Evolutionary conservation across 257 asterid species (phyloP), one percentile per base, ranked within the genome.

Genomic region (Ophiorrhiza pumila): DNA sequence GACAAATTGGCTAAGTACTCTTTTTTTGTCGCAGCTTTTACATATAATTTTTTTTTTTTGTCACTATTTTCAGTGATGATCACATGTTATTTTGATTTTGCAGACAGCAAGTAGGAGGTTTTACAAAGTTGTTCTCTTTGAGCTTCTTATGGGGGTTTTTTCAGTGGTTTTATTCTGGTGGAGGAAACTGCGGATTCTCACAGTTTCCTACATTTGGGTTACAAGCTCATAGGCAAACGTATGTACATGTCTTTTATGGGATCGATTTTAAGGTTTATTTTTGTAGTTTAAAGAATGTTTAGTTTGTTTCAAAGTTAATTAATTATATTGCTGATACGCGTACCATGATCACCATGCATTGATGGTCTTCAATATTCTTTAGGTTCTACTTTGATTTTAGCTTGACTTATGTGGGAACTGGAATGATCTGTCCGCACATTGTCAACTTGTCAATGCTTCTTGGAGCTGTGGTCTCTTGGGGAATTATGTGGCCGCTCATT

Each of bases 201-300:
- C 87, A 85, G 77, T 93, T 93, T n/a, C 98, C 98, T 22, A 93
- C 98, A 66, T 89, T 93, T 53, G 97, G 98, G 52, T 80, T 93
- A 57, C 79, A 83, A 72, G 98, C 97, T 53, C 73, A 83, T 76
- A 91, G 78, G 74, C 92, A 93, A 76, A 80, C 97, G 98, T 93
- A 90, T 0, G 83, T 71, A 25, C 76, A 23, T 65, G 22, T 42
- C 50, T n/a, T 34, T 29, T 37, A 58, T 27, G 35, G 10, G n/a
- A n/a, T n/a, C n/a, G 57, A 6, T 37, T 50, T 50, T 10, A 50
- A 3, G 25, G n/a, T n/a, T n/a, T n/a, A n/a, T 50, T 50, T 17
- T 20, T 50, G 57, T 15, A 50, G 31, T 17, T 57, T 46, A n/a
- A n/a, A n/a, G 47, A 41, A 25, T 29, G 5, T 35, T 45, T 43